Evolutionary conservation across 1,139 yeast genomes (phyloP), one percentile per base, ranked within the genome.

Genomic region (Kodamaea suecica): DNA sequence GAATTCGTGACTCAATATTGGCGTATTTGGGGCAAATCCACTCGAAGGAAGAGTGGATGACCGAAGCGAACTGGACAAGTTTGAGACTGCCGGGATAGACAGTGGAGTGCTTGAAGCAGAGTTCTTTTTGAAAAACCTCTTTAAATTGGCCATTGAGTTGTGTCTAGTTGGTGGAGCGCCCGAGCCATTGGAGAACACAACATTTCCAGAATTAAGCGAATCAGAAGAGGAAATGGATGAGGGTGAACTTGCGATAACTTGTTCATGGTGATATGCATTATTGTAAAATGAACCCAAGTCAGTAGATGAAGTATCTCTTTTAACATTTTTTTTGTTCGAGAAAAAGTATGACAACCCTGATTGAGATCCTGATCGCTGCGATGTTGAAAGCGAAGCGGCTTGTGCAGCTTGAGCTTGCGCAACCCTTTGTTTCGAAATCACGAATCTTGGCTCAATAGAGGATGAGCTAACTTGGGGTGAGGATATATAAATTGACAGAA

Each of bases 61-160:
- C 49, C 72, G 53, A 48, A 73, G 49, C 36, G 76, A 63, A 12
- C 62, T 48, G 2, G 73, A 56, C 47, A 73, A 54, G 57, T 69
- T 59, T 44, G 76, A 53, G 3, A 57, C 57, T 10, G 28, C 17
- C 5, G 60, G 59, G 21, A 49, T 45, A 21, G 52, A 47, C 24
- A 27, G 30, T 10, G 60, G 59, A 20, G 50, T 45, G 23, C 57
- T 51, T 20, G 52, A 46, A 20, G 56, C 54, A 21, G 53, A 47
- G 15, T 68, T 55, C 43, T 78, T 75, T 43, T 75, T 77, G 60
- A 81, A 78, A 45, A 80, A 72, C 27, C 78, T 59, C 53, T 78
- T 78, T 47, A 82, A 60, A 44, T 83, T 87, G 23, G 84, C 83
- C 87, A 82, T 83, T 6, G 88, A 80, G 43, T 80, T 80, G 48